Base-by-base conservation (phyloP, 306 rosid species). In the Prunus armeniaca region DNA sequence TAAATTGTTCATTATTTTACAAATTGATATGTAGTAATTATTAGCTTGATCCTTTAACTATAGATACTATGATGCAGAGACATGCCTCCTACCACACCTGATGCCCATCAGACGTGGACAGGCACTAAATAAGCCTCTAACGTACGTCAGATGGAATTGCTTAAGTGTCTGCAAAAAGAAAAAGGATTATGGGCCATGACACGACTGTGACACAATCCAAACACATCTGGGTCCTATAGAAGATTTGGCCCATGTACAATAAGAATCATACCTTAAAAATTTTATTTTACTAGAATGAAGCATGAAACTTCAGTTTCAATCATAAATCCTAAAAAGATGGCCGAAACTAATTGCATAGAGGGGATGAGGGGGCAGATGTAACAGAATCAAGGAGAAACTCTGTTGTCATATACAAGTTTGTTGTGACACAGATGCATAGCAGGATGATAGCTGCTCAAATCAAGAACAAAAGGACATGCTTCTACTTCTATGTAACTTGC, bases 201-300 rank as follows among this genome's bases (percentile, higher is more conserved):
- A 28, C 67, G 3, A 62, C 67, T 28, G 18, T 62, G n/a, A 62
- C 67, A 62, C 25, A 71, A n/a, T 25, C 47, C 66, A 72, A 57
- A 57, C 55, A n/a, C 22, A 22, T 55, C 66, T 0, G 18, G 50
- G 9, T 34, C 27, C 9, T 72, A 32, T 5, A n/a, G 6, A 56
- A 56, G 66, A 6, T 41, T 12, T 20, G 76, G 24, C 24, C 34
- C 52, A 28, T 28, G 32, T 9, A 70, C 49, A 41, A 19, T n/a
- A 70, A 51, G 7, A 28, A 10, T 30, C 11, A 30, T 51, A 47
- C 22, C 6, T 49, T 17, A 1, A 67, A 47, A 17, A 6, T 0
- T 6, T 34, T 34, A 9, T 6, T 34, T 34, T 34, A 34, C 1
- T 32, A 32, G 1, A 27, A 24, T 25, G 55, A 22, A 22, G 67